Evolutionary conservation across 208 protist genomes (phyloP).

Genomic region (Phytomonas sp.): DNA sequence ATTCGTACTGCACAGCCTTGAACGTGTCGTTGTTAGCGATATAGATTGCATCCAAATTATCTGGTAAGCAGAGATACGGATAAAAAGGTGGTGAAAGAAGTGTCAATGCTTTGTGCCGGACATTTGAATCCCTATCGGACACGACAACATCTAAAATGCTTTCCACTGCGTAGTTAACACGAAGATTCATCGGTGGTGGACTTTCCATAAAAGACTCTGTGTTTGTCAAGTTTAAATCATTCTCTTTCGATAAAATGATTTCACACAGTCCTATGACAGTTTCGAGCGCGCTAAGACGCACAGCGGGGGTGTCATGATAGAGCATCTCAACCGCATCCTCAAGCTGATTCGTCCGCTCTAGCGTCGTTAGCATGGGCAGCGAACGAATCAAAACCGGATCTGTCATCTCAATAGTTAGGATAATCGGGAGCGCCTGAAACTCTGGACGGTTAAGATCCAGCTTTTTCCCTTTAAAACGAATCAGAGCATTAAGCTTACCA

Average conservation of each 20-base stretch:
- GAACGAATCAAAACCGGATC: conserved; percentile 57
- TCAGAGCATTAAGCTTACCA: conserved; percentile 61
- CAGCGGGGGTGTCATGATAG: conserved; percentile 61
- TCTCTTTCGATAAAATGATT: conserved; percentile 32
- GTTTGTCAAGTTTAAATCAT: neutral
- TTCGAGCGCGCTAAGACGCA: conserved; percentile 46
- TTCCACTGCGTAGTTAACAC: conserved; percentile 61
- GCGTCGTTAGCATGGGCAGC: conserved; percentile 56
- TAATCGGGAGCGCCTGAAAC: conserved; percentile 36
- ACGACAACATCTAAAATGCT: conserved; percentile 78
- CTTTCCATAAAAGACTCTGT: neutral
- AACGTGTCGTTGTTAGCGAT: conserved; percentile 76
- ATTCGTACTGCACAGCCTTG: conserved; percentile 34
- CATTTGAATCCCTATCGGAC: conserved; percentile 49
- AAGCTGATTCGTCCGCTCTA: conserved; percentile 63
- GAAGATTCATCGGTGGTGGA: conserved; percentile 27
- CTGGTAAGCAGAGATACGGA: conserved; percentile 63
- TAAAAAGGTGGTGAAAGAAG: conserved; percentile 55
- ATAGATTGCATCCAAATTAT: conserved; percentile 77
- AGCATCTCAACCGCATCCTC: conserved; percentile 60
- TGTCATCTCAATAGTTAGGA: conserved; percentile 21
- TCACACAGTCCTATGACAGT: conserved; percentile 63
- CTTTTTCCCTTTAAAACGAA: conserved; percentile 48
- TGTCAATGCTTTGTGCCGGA: conserved; percentile 57
- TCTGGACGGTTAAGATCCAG: conserved; percentile 24